phyloP scores from a whole-genome alignment of 2,329 filamentous ascomycete genomes.

The Monilinia laxa region DNA sequence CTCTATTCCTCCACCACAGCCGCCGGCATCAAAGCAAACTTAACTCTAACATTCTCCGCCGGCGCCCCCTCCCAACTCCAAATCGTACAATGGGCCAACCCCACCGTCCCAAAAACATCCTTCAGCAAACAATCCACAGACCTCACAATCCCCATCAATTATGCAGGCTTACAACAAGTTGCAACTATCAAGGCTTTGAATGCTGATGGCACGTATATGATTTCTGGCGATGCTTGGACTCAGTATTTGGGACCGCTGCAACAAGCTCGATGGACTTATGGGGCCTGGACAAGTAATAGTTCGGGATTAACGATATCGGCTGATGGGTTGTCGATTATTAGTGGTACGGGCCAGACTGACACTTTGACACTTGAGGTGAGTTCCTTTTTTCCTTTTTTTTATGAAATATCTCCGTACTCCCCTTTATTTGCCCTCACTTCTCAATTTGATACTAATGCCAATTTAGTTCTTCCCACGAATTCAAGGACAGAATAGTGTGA shows the following conservation, averaged over 20 bases:
- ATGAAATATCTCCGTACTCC: background rate
- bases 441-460: background rate
- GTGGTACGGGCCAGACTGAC: background rate
- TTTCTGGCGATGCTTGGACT: conserved; percentile 54
- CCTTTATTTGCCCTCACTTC: background rate
- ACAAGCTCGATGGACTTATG: conserved; percentile 50
- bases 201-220: conserved; percentile 49
- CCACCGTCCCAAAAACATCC: conserved; percentile 34
- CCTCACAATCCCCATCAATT: conserved; percentile 52
- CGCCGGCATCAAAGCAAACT: conserved; percentile 49
- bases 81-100: conserved; percentile 54
- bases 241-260: conserved; percentile 53
- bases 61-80: conserved; percentile 50
- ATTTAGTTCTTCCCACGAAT: conserved; percentile 16
- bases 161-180: conserved; percentile 50
- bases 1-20: conserved; percentile 45
- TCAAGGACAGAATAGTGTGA: conserved; percentile 14
- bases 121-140: conserved; percentile 26
- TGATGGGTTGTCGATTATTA: conserved; percentile 45
- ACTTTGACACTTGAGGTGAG: conserved; percentile 7
- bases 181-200: conserved; percentile 53
- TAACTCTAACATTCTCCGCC: conserved; percentile 54
- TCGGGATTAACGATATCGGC: conserved; percentile 48
- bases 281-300: conserved; percentile 51
- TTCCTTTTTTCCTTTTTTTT: background rate